Evolutionary conservation across 495 filamentous ascomycete species (phyloP).

Genomic region (Daldinia childiae): DNA sequence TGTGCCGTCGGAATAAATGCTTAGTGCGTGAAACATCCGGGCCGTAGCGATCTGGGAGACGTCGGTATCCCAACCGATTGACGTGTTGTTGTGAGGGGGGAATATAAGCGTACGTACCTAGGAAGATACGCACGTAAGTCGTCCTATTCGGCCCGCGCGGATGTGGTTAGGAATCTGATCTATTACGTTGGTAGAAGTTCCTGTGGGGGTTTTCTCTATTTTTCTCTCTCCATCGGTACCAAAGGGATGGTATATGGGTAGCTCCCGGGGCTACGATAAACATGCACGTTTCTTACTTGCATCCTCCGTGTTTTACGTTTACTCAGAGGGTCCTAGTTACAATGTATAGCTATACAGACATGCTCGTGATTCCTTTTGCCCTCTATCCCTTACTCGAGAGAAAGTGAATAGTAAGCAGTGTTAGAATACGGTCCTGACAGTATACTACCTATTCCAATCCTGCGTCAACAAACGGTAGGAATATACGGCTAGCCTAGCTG

Average conservation of each 20-base stretch:
- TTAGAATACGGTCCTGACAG: not conserved
- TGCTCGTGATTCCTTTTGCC: not conserved
- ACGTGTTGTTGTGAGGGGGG: not conserved
- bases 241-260: not conserved
- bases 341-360: not conserved
- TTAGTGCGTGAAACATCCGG: not conserved
- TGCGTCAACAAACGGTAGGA: not conserved
- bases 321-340: not conserved
- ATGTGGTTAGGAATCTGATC: not conserved
- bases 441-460: not conserved
- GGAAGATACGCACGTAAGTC: not conserved
- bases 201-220: not conserved
- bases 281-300: not conserved
- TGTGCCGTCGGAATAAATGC: not conserved
- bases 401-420: not conserved
- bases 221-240: not conserved
- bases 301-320: too few species aligned
- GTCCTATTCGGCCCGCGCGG: not conserved
- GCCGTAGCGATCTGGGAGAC: not conserved
- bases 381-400: not conserved
- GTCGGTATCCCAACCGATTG: not conserved
- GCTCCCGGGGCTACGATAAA: not conserved
- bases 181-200: not conserved
- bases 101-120: not conserved
- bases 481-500: not conserved